These are phyloP conservation scores for Delphinella strobiligena DNA, from an alignment of 2,329 filamentous ascomycete genomes.

Conservation along the genomic window DNA sequence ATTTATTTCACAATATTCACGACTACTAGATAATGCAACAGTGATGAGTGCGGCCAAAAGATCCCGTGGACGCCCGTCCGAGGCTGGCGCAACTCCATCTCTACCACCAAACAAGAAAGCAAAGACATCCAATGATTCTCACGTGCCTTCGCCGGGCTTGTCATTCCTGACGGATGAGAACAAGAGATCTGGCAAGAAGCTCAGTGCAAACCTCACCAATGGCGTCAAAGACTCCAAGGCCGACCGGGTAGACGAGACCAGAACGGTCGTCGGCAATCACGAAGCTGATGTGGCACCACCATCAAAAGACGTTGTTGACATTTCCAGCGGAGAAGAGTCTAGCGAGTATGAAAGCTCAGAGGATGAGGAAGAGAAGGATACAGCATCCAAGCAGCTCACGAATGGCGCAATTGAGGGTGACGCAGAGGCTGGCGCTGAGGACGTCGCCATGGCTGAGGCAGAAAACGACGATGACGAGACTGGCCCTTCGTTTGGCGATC, in stretches of 20 bases:
- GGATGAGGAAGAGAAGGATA: constrained; percentile 18
- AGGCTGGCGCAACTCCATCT: constrained; percentile 16
- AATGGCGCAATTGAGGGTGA: constrained; percentile 12
- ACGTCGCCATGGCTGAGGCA: constrained; percentile 17
- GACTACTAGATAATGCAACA: not conserved
- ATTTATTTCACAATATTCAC: too few species aligned
- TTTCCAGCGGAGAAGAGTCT: constrained; percentile 33
- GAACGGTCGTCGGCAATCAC: constrained; percentile 40
- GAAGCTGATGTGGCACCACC: constrained; percentile 31
- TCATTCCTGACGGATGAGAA: constrained; percentile 24
- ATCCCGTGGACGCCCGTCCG: constrained; percentile 16
- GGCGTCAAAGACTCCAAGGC: constrained; percentile 39
- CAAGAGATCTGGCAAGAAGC: constrained; percentile 22
- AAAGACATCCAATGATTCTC: constrained; percentile 18
- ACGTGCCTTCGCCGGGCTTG: constrained; percentile 19
- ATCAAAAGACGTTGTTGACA: constrained; percentile 30
- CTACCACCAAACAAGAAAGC: constrained; percentile 19
- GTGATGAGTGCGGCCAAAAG: constrained; percentile 24
- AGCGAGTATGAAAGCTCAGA: constrained; percentile 22
- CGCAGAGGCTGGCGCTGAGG: constrained; percentile 8
- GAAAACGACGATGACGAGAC: constrained; percentile 24
- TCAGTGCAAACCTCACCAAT: constrained; percentile 38
- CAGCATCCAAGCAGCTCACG: constrained; percentile 10
- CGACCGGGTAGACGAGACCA: constrained; percentile 45
- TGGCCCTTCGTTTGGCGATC: constrained; percentile 75